A percentile compares a stretch with the other conserved stretches of the same genome.
phyloP scores from a whole-genome alignment of 176 grass and related monocot species.

The Musa acuminata region DNA sequence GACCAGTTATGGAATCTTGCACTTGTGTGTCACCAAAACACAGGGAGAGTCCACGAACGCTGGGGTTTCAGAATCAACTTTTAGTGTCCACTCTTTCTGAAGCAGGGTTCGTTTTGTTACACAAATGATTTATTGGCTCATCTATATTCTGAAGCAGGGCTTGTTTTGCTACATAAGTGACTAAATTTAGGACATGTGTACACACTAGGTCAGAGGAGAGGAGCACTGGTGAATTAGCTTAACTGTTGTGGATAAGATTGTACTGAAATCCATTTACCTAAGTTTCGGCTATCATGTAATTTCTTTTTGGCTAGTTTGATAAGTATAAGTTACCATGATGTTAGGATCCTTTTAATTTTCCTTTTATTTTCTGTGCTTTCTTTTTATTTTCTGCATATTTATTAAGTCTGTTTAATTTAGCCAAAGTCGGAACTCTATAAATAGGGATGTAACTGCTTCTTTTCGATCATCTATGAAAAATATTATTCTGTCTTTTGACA shows the following conservation, averaged over 20 bases:
- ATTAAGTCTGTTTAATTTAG: no score
- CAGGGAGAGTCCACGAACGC: no score
- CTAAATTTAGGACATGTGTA: neutral
- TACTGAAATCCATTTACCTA: neutral
- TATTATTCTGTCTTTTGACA: no score
- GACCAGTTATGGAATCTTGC: neutral
- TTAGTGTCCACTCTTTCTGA: neutral
- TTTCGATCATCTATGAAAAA: no score
- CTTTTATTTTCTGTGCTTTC: no score
- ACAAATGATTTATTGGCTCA: neutral
- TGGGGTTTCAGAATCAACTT: neutral
- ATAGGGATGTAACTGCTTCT: no score
- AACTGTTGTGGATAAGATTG: neutral
- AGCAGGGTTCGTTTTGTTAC: neutral
- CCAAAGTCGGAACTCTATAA: no score
- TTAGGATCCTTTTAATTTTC: no score
- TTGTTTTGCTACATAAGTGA: neutral
- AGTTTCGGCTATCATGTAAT: neutral
- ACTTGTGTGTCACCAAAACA: no score
- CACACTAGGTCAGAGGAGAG: neutral
- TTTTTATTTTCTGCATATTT: no score
- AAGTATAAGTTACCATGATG: neutral
- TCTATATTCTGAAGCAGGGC: neutral
- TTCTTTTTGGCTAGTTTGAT: neutral
- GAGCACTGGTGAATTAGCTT: neutral